Evolutionary conservation across 495 filamentous ascomycete species (phyloP).

Genomic region (Hyaloscypha variabilis): DNA sequence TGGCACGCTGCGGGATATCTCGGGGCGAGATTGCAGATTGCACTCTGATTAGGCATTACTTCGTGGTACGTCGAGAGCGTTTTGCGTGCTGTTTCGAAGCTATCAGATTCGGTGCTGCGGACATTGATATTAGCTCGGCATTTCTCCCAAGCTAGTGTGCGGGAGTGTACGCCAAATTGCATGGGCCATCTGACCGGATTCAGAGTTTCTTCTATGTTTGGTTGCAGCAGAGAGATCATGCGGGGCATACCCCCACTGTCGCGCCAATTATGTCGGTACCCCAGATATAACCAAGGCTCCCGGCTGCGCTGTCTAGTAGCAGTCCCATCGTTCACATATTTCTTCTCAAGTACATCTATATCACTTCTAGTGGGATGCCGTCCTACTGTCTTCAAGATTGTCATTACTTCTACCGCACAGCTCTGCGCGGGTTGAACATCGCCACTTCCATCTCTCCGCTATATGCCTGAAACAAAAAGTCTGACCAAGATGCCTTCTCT

Average conservation of each 20-base stretch:
- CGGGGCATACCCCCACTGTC: conserved; percentile 27
- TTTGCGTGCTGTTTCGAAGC: conserved; percentile 12
- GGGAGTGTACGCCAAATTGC: conserved; percentile 16
- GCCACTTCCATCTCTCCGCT: conserved; percentile 73
- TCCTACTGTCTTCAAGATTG: conserved; percentile 83
- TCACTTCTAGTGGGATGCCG: conserved; percentile 58
- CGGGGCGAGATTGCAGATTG: background rate
- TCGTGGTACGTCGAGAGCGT: conserved; percentile 18
- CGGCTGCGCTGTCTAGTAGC: background rate
- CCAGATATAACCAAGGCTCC: conserved; percentile 32
- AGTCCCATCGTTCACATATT: background rate
- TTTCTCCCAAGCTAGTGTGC: conserved; percentile 19
- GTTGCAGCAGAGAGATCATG: conserved; percentile 19
- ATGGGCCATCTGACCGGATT: conserved; percentile 32
- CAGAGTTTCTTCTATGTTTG: conserved; percentile 11
- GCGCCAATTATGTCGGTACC: conserved; percentile 3
- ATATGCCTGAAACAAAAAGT: conserved; percentile 58
- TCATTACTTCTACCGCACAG: conserved; percentile 90
- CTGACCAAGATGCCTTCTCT: conserved; percentile 34
- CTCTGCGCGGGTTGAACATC: conserved; percentile 80
- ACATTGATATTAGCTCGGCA: conserved; percentile 18
- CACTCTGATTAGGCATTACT: conserved; percentile 12
- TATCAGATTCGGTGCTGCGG: conserved; percentile 29
- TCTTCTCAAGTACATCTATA: conserved; percentile 4
- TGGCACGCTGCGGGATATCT: conserved; percentile 7